Percentiles rank a stretch among this genome's conserved stretches.
Evolutionary conservation across 306 rosid genomes (phyloP).

Genomic region (Lablab purpureus): DNA sequence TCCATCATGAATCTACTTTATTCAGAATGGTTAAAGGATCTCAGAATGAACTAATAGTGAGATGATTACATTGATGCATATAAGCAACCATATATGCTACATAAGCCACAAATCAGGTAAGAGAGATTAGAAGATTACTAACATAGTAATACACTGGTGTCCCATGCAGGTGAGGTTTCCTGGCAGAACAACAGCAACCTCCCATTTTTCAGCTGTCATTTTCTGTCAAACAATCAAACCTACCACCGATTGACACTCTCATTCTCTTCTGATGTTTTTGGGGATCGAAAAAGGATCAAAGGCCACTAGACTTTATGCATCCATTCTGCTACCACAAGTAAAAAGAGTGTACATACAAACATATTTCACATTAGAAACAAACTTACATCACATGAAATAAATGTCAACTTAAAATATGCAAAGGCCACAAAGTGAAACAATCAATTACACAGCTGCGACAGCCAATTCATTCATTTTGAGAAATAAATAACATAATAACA

Average conservation of each 20-base stretch:
- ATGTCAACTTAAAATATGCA: constrained; percentile 19
- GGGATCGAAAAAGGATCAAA: constrained; percentile 41
- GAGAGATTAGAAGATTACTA: constrained; percentile 51
- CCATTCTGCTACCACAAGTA: constrained; percentile 37
- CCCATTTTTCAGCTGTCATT: constrained; percentile 67
- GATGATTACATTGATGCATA: neutral
- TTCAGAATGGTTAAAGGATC: neutral
- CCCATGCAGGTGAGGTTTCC: constrained; percentile 79
- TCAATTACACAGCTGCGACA: constrained; percentile 27
- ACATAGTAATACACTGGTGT: constrained; percentile 87
- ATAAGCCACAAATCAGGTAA: constrained; percentile 37
- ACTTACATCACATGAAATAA: neutral
- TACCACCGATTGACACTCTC: constrained; percentile 43
- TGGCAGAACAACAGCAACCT: constrained; percentile 90
- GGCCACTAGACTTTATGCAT: constrained; percentile 9
- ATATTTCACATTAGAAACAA: constrained; percentile 27
- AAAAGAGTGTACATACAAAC: neutral
- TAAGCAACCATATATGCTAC: constrained; percentile 9
- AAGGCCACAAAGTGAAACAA: constrained; percentile 5
- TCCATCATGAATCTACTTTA: constrained; percentile 3
- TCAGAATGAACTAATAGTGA: constrained; percentile 1
- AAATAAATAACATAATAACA: constrained; percentile 21
- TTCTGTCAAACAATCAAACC: constrained; percentile 51
- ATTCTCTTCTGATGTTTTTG: constrained; percentile 53
- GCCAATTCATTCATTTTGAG: constrained; percentile 28